Conservation (phyloP, 306 rosid genomes). For the Rosa lucieae region DNA sequence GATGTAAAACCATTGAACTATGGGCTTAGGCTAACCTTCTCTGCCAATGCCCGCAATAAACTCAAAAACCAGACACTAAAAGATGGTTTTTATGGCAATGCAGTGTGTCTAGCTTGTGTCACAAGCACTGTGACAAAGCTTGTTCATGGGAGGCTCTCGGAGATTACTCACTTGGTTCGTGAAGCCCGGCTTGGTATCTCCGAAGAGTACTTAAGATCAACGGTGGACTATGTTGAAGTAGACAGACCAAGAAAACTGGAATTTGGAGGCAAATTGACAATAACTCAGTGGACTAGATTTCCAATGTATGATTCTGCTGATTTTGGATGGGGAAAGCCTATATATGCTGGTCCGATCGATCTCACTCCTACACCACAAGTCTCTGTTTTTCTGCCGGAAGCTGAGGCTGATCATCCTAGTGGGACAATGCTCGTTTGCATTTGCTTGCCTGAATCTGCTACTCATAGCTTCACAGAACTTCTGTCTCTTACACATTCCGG, state of each 20-base stretch:
- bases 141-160: conserved; percentile 41
- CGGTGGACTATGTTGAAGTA: conserved; percentile 68
- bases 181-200: conserved; percentile 63
- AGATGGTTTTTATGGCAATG: conserved; percentile 85
- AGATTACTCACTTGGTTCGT: conserved; percentile 50
- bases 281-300: conserved; percentile 94
- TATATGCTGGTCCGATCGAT: conserved; percentile 88
- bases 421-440: conserved; percentile 75
- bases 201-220: conserved; percentile 78
- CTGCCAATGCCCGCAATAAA: conserved; percentile 67
- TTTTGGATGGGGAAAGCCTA: conserved; percentile 88
- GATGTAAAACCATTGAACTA: conserved; percentile 67
- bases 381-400: conserved; percentile 81
- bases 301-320: conserved; percentile 72
- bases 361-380: conserved; percentile 93
- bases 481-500: conserved; percentile 33
- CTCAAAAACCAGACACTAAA: conserved; percentile 55
- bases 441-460: conserved; percentile 78
- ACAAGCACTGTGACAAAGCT: conserved; percentile 59
- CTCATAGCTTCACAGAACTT: conserved; percentile 46
- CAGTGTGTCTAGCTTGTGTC: conserved; percentile 70
- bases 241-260: conserved; percentile 70
- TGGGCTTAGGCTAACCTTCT: conserved; percentile 71
- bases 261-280: conserved; percentile 81
- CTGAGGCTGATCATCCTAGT: conserved; percentile 38